Evolutionary conservation across 495 filamentous ascomycete genomes (phyloP), one percentile per base, ranked within the genome.

Genomic region (Penicillium lividum): DNA sequence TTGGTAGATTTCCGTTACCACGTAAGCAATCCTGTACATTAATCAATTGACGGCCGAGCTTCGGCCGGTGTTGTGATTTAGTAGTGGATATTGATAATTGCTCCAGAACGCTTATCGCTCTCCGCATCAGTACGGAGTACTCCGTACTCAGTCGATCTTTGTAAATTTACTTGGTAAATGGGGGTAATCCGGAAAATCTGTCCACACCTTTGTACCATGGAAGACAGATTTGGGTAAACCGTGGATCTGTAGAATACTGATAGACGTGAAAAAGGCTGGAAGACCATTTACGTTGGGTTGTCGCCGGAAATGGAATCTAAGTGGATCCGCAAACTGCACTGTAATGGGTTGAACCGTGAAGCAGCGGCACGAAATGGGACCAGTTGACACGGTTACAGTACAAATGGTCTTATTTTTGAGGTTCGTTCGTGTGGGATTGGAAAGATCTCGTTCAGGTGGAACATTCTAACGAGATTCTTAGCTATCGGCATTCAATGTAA

Each of bases 71-170:
- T 13, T 40, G n/a, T 64, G 54, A 64, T 51, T 22, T 22, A 22
- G 22, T 27, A 48, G 40, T 18, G 47, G 27, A n/a, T 56, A 61
- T 63, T 63, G 54, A 56, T 56, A 63, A 66, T 30, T 25, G 43
- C 25, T 38, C 51, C 51, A 48, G 56, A 46, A 44, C 31, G 38
- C 51, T 63, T 56, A 62, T 56, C 61, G 9, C 28, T 56, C 46
- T 53, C 53, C 53, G 34, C 49, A 34, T 22, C 8, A 34, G 33
- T 10, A 36, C 7, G 31, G 52, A 59, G 5, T 7, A 25, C 8
- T 62, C 60, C 47, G 27, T 36, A 40, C 45, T 44, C 33, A 38
- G 27, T 11, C 47, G 10, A 50, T 44, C 33, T 43, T 25, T 33
- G 30, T 6, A 13, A 40, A 25, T 34, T 50, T n/a, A 3, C 27